Percentiles rank a stretch among this genome's conserved stretches.
Evolutionary conservation across 768 basidiomycete species (phyloP).

Genomic region (Postia placenta): DNA sequence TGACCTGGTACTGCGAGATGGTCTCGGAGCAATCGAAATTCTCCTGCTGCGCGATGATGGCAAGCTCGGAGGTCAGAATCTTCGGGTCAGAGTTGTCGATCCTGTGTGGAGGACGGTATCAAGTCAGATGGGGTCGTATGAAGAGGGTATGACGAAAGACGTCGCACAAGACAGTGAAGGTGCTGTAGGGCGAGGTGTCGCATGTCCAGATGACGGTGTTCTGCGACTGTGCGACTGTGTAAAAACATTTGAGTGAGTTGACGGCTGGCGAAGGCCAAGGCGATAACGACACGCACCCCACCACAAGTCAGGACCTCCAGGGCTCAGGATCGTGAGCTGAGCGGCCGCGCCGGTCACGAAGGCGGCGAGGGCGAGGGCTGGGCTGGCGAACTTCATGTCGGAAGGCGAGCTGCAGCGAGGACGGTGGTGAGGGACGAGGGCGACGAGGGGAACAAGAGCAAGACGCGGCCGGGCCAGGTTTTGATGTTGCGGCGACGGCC

Average conservation of each 20-base stretch:
- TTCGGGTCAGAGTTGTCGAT: constrained; percentile 37
- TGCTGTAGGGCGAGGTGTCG: constrained; percentile 27
- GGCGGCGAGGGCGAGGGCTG: constrained; percentile 32
- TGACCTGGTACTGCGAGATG: constrained; percentile 41
- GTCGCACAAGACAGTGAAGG: constrained; percentile 52
- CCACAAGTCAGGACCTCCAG: constrained; percentile 40
- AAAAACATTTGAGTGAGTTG: not conserved
- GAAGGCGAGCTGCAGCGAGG: constrained; percentile 1
- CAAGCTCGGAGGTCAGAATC: constrained; percentile 34
- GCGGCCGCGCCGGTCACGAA: constrained; percentile 33
- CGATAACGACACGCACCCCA: constrained; percentile 45
- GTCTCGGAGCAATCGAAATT: constrained; percentile 56
- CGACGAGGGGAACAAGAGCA: no score
- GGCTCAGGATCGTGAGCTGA: constrained; percentile 39
- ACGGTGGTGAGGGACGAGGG: constrained; percentile 1
- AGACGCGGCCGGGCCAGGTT: not conserved
- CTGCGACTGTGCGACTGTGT: constrained; percentile 46
- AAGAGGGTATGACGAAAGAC: constrained; percentile 5
- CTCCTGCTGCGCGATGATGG: constrained; percentile 44
- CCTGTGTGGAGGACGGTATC: constrained; percentile 24
- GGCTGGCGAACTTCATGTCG: constrained; percentile 29
- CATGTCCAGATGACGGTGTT: constrained; percentile 63
- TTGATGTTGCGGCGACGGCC: not conserved
- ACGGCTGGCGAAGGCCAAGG: not conserved
- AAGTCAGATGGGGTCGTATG: constrained; percentile 6